Base-by-base conservation (phyloP, 2,329 filamentous ascomycete species). In the Calonectria pauciramosa region DNA sequence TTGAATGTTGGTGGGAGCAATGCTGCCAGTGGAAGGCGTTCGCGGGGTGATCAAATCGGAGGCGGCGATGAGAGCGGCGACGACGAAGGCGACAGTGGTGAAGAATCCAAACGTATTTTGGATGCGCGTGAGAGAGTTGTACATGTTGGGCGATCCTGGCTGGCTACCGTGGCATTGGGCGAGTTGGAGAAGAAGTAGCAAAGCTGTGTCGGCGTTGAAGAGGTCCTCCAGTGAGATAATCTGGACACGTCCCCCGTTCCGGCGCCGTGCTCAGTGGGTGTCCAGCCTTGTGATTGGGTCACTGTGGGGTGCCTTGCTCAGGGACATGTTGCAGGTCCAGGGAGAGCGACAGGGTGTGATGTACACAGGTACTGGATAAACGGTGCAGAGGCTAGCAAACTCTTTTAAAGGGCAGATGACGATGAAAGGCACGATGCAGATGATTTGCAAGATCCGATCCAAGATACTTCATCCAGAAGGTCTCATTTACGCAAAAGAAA, bases 101-200 rank as follows among this genome's bases (percentile, higher is more conserved):
- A 99, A 98, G 92, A 98, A 98, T 86, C 97, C 96, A 85, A 99
- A 99, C 85, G 96, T 93, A 87, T 95, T 96, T 86, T 99, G 97
- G 79, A 94, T 86, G 80, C 97, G 95, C 76, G 94, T 95, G 64
- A 98, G 87, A 60, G 94, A 91, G 83, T 95, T 97, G 87, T 98
- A 94, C 97, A 99, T 99, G 75, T 75, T 89, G 87, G 83, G 77
- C 74, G 73, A 72, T 66, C 36, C 38, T 23, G 59, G 65, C 60
- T 70, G 70, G 72, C 71, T 66, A 69, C 68, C 60, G 76, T 75
- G 71, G 77, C 76, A 76, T 77, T 72, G 72, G 75, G 28, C 36
- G 64, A 63, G 59, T 59, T 73, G 60, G 60, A 52, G 38, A 52
- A n/a, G 49, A 52, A n/a, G 49, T 67, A 54, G 63, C 56, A 71